Evolutionary conservation across 495 filamentous ascomycete species (phyloP), one percentile per base, ranked within the genome.

Genomic region (Cercophora samala): DNA sequence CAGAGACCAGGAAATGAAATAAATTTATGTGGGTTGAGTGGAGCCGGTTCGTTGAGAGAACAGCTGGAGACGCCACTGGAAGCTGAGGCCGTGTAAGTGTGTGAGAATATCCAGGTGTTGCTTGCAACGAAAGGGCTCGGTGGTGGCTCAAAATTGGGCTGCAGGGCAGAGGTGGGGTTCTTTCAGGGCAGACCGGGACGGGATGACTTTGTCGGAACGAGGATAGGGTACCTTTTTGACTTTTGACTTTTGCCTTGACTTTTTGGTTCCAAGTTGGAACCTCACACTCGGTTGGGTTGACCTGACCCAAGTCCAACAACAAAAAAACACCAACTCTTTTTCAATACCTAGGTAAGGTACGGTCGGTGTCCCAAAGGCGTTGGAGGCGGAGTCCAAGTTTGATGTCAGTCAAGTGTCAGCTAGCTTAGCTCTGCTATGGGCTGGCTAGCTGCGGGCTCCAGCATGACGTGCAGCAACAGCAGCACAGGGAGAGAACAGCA

Each of bases 21-120:
- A 68, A 69, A 72, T 72, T 68, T 69, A 72, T 72, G 75, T 75
- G 74, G 74, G 71, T 64, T 76, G 74, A 73, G 74, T 76, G 74
- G 76, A 76, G 76, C 74, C 53, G 6, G 53, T 21, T 56, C 3
- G n/a, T 56, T 56, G 22, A 21, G n/a, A 56, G 22, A 21, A 56
- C n/a, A 56, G 22, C 22, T 19, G 53, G 53, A 56, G n/a, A 2
- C 53, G 29, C 29, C 58, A 65, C 26, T 70, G n/a, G 66, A 51
- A 58, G 18, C 22, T 64, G 22, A 64, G 62, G 60, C 24, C 32
- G 26, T 62, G 60, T 29, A 29, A 29, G n/a, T 62, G 18, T 15
- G 29, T 46, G 9, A 11, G 15, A 13, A 37, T 55, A 52, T 18
- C 52, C 23, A 51, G 54, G 29, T n/a, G 66, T 26, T 17, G 24